Evolutionary conservation across 2,329 filamentous ascomycete genomes (phyloP).

Genomic region (Penicillium janthinellum): DNA sequence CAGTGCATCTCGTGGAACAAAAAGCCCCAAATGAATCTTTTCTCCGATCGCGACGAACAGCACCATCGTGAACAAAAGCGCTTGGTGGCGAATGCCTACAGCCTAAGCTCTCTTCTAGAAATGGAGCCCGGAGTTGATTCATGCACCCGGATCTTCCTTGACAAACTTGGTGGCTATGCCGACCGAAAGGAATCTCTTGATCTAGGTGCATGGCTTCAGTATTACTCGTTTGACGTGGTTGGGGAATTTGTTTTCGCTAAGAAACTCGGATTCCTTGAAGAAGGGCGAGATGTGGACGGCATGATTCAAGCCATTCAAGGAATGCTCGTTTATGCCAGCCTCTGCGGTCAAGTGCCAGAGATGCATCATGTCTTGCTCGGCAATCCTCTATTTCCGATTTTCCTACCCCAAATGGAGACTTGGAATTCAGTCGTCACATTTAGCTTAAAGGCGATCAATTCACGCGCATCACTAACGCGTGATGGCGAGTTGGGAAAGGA

Average conservation of each 20-base stretch:
- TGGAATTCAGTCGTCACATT: constrained; percentile 38
- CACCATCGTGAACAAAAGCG: constrained; percentile 25
- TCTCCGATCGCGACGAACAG: constrained; percentile 24
- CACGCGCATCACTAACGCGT: constrained; percentile 25
- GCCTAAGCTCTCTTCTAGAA: constrained; percentile 31
- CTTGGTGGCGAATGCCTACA: constrained; percentile 30
- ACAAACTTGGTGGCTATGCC: constrained; percentile 17
- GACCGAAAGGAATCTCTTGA: constrained; percentile 13
- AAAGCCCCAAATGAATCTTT: constrained; percentile 26
- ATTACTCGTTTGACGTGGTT: constrained; percentile 46
- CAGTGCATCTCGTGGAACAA: constrained; percentile 26
- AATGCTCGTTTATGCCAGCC: constrained; percentile 31
- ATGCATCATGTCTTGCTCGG: constrained; percentile 30
- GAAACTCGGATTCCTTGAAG: constrained; percentile 47
- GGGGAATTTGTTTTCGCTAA: constrained; percentile 46
- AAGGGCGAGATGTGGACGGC: constrained; percentile 42
- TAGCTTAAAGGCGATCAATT: constrained; percentile 38
- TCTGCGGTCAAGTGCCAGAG: constrained; percentile 34
- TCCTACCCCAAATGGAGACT: constrained; percentile 38
- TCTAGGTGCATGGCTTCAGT: constrained; percentile 29
- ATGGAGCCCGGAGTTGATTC: constrained; percentile 30
- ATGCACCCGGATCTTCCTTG: constrained; percentile 24
- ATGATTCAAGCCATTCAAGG: constrained; percentile 37
- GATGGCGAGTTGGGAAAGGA: constrained; percentile 30
- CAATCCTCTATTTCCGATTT: constrained; percentile 32